phyloP scores from a whole-genome alignment of 2,329 filamentous ascomycete genomes.

The Penicillium sp. region DNA sequence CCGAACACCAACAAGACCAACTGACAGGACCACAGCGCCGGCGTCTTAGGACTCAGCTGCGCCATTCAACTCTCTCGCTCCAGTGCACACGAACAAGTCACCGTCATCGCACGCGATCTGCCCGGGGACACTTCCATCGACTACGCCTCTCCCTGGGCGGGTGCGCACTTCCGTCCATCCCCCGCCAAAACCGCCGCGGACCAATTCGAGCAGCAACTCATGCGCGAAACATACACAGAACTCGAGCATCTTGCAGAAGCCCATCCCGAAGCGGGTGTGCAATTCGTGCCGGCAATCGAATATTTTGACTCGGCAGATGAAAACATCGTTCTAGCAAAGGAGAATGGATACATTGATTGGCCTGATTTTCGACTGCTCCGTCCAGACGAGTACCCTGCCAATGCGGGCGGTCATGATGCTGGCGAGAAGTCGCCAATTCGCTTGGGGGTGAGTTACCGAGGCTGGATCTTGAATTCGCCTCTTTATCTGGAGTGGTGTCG shows the following conservation, averaged over 20 bases:
- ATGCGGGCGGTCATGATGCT: neutral
- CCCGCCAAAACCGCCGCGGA: constrained; percentile 6
- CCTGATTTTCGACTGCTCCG: constrained; percentile 5
- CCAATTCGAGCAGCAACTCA: constrained; percentile 4
- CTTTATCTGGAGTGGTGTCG: constrained; percentile 7
- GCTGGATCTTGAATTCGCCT: constrained; percentile 9
- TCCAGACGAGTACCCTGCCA: neutral
- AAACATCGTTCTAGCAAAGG: neutral
- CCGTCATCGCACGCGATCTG: constrained; percentile 6
- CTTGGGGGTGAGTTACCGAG: constrained; percentile 5
- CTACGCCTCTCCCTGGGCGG: constrained; percentile 7
- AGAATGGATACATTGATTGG: constrained; percentile 7
- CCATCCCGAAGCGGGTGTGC: constrained; percentile 3
- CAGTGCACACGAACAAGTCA: neutral
- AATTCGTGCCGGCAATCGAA: constrained; percentile 6
- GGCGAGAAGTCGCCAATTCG: neutral
- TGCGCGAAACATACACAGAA: constrained; percentile 8
- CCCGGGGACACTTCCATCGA: constrained; percentile 3
- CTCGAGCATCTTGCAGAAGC: constrained; percentile 2
- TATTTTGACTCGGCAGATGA: constrained; percentile 4
- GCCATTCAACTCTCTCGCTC: neutral
- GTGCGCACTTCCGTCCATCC: constrained; percentile 9
- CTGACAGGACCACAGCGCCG: neutral
- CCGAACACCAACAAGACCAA: no score
- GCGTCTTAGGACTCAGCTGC: constrained; percentile 2